Conservation (phyloP, 2,329 filamentous ascomycete species). For the Pyricularia grisea region DNA sequence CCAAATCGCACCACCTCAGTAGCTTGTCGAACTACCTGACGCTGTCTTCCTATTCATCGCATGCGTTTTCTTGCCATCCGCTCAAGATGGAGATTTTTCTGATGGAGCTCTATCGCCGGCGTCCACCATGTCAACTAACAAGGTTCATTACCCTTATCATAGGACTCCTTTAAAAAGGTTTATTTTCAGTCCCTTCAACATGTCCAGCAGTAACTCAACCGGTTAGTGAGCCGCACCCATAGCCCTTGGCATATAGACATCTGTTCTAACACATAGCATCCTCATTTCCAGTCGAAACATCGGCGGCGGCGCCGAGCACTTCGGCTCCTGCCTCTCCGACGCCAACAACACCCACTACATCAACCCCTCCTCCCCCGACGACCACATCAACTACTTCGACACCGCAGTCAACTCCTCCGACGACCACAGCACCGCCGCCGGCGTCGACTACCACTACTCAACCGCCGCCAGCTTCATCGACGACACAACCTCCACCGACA, state of each 20-base stretch:
- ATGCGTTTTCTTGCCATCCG: not conserved
- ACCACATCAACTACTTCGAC: slow-evolving; percentile 8
- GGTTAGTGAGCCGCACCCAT: slow-evolving; percentile 7
- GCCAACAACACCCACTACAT: slow-evolving; percentile 13
- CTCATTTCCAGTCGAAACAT: slow-evolving; percentile 1
- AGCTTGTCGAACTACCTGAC: not conserved
- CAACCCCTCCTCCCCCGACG: slow-evolving; percentile 9
- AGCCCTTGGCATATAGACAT: not conserved
- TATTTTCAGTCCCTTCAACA: slow-evolving; percentile 17
- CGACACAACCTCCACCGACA: slow-evolving; percentile 8
- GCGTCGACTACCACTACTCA: slow-evolving; percentile 8
- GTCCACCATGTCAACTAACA: slow-evolving; percentile 15
- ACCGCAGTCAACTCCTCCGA: slow-evolving; percentile 9
- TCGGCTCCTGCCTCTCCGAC: slow-evolving; percentile 8
- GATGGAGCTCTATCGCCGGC: not conserved
- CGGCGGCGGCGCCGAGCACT: slow-evolving; percentile 11
- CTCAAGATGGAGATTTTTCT: not conserved
- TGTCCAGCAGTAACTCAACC: slow-evolving; percentile 17
- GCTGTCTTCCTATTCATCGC: not conserved
- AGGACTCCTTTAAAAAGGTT: slow-evolving; percentile 16
- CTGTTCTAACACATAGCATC: not conserved
- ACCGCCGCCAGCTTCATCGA: slow-evolving; percentile 11
- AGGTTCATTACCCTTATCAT: slow-evolving; percentile 10
- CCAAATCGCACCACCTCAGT: not conserved
- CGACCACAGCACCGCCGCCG: slow-evolving; percentile 10